Evolutionary conservation across 2,329 filamentous ascomycete species (phyloP).

Genomic region (Arthrobotrys entomopaga): DNA sequence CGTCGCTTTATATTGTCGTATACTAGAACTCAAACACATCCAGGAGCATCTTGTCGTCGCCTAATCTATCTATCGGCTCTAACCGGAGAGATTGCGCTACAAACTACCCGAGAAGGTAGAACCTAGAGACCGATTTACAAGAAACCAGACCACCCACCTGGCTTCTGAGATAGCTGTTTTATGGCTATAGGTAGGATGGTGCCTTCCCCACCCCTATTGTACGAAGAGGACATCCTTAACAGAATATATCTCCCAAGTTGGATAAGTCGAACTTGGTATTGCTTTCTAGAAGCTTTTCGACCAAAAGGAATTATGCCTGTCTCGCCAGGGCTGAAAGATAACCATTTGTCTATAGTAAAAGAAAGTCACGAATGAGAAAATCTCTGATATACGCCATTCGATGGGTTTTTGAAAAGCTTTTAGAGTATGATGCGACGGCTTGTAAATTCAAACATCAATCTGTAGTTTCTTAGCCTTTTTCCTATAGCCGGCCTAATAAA

Average conservation of each 20-base stretch:
- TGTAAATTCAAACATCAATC: constrained; percentile 2
- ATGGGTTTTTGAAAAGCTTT: constrained; percentile 4
- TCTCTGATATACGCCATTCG: not conserved
- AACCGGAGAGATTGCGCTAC: not conserved
- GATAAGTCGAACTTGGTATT: constrained; percentile 1
- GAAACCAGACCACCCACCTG: not conserved
- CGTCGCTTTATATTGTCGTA: constrained; percentile 4
- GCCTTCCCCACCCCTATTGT: not conserved
- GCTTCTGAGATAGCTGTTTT: not conserved
- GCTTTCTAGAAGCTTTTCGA: constrained; percentile 1
- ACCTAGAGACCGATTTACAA: not conserved
- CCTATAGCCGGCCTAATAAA: too few species aligned
- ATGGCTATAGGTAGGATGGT: not conserved
- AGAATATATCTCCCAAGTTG: constrained; percentile 4
- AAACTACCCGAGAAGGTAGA: not conserved
- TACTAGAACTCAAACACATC: not conserved
- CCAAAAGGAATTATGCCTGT: not conserved
- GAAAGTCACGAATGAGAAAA: not conserved
- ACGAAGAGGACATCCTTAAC: not conserved
- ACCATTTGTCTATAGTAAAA: constrained; percentile 1
- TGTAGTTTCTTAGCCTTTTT: not conserved
- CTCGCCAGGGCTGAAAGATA: not conserved
- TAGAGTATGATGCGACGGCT: not conserved
- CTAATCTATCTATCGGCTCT: constrained; percentile 2
- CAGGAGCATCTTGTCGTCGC: not conserved